Evolutionary conservation across 129 eudicot genomes (phyloP), one percentile per base, ranked within the genome.

Genomic region (Tanacetum coccineum): DNA sequence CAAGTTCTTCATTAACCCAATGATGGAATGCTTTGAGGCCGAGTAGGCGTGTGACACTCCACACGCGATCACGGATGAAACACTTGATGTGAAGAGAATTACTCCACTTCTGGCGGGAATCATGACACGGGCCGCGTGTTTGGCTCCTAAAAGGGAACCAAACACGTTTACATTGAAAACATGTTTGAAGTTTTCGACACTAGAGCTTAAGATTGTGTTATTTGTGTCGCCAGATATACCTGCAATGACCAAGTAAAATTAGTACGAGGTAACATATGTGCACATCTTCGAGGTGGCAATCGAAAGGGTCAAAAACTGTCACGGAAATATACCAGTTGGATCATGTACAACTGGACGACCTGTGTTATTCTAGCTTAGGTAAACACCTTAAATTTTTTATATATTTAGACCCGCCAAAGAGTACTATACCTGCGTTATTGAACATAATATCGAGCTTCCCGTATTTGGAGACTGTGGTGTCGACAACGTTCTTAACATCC

Each of bases 1-100:
- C 70, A 83, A 22, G 22, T 76, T 81, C 82, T 76, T 86, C 68
- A 66, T 72, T 51, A 87, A 55, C 56, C 95, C 95, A 9, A 81
- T 84, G 11, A 87, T 52, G 7, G 82, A 87, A 56, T 78, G 84
- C 66, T 87, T 87, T 32, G 95, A 81, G 39, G 52, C 78, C 19
- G 82, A 44, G 72, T 87, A 87, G 0, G 81, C 59, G 45, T 83
- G 87, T 13, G 95, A 70, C 4, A 76, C 20, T 47, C 67, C 80
- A n/a, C 95, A 86, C 3, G 68, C 40, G 22, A 49, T 49, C n/a
- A 53, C 21, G 1, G 59, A 7, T 56, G 62, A 13, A 11, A 22
- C 32, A 22, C 62, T 56, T 20, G 62, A 20, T 8, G 62, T 56
- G 15, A 56, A 56, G 13, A 56, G 13, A 56, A 56, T 56, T 6